phyloP scores from a whole-genome alignment of 2,329 filamentous ascomycete genomes.

The Rhinocladiella similis region DNA sequence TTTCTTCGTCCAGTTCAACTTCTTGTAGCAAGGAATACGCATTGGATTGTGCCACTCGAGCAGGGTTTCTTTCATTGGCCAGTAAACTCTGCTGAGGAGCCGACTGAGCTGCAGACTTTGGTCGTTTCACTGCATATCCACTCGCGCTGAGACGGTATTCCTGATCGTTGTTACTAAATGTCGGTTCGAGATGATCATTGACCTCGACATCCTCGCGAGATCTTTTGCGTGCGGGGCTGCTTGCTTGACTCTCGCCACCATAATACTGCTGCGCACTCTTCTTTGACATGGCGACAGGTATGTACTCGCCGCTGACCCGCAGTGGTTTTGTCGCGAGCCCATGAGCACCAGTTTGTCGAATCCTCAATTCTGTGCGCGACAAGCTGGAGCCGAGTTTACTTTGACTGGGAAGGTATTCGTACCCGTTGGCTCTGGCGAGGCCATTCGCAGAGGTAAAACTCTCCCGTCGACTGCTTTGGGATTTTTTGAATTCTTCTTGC shows the following conservation, averaged over 20 bases:
- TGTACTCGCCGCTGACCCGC: slow-evolving; percentile 28
- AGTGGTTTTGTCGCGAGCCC: slow-evolving; percentile 45
- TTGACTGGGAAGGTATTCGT: slow-evolving; percentile 41
- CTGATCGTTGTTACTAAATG: neutral
- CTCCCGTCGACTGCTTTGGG: slow-evolving; percentile 28
- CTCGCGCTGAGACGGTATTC: neutral
- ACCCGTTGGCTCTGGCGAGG: slow-evolving; percentile 37
- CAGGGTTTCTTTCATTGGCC: neutral
- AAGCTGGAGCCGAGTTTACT: slow-evolving; percentile 40
- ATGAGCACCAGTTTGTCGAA: slow-evolving; percentile 42
- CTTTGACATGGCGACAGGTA: slow-evolving; percentile 28
- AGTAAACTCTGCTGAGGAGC: neutral
- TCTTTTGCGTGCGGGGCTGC: slow-evolving; percentile 15
- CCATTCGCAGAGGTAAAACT: slow-evolving; percentile 15
- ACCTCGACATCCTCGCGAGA: slow-evolving; percentile 9
- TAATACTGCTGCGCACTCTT: slow-evolving; percentile 20
- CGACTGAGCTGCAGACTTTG: neutral
- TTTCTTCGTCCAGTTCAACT: slow-evolving; percentile 3
- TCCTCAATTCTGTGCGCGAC: slow-evolving; percentile 45
- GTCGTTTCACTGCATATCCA: slow-evolving; percentile 9
- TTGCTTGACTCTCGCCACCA: slow-evolving; percentile 7
- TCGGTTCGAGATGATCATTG: neutral
- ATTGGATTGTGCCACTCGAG: neutral
- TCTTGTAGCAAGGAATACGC: slow-evolving; percentile 12
- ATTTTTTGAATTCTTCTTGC: slow-evolving; percentile 31